Evolutionary conservation across 2,329 filamentous ascomycete species (phyloP).

Genomic region (Aspergillus aculeatinus): DNA sequence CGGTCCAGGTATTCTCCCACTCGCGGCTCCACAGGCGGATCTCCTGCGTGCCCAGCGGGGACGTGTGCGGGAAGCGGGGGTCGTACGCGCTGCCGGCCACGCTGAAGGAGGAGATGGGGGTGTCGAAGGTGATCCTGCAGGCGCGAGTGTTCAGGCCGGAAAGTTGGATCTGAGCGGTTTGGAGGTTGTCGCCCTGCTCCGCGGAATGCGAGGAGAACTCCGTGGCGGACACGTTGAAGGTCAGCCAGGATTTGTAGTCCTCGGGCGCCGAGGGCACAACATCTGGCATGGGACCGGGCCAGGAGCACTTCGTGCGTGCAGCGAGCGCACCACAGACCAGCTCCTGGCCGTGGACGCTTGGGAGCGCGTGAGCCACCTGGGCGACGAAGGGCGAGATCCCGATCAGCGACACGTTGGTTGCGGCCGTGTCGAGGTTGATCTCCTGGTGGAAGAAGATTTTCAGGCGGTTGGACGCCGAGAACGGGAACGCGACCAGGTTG

Average conservation of each 20-base stretch:
- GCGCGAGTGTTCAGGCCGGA: slow-evolving; percentile 72
- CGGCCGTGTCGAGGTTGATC: slow-evolving; percentile 71
- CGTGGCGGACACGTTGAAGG: slow-evolving; percentile 57
- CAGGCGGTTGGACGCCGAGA: slow-evolving; percentile 73
- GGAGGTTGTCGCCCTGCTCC: slow-evolving; percentile 34
- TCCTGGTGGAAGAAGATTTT: slow-evolving; percentile 86
- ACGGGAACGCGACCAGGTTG: slow-evolving; percentile 84
- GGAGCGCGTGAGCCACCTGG: slow-evolving; percentile 66
- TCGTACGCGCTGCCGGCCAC: slow-evolving; percentile 61
- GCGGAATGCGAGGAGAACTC: slow-evolving; percentile 23
- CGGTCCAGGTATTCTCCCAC: slow-evolving; percentile 74
- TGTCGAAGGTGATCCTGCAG: slow-evolving; percentile 72
- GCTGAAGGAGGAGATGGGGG: slow-evolving; percentile 63
- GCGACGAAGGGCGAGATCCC: slow-evolving; percentile 68
- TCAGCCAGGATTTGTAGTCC: slow-evolving; percentile 60
- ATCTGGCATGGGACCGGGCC: slow-evolving; percentile 66
- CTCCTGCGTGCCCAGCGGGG: slow-evolving; percentile 62
- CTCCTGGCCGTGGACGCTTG: slow-evolving; percentile 65
- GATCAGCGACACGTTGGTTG: slow-evolving; percentile 66
- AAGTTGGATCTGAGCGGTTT: slow-evolving; percentile 61
- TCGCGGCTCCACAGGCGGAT: slow-evolving; percentile 79
- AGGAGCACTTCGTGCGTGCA: slow-evolving; percentile 63
- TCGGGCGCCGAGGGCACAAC: slow-evolving; percentile 51
- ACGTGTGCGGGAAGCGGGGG: slow-evolving; percentile 66
- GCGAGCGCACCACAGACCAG: slow-evolving; percentile 53